Conservation (phyloP, 23 red algal genomes). For the Pyropia yezoensis region DNA sequence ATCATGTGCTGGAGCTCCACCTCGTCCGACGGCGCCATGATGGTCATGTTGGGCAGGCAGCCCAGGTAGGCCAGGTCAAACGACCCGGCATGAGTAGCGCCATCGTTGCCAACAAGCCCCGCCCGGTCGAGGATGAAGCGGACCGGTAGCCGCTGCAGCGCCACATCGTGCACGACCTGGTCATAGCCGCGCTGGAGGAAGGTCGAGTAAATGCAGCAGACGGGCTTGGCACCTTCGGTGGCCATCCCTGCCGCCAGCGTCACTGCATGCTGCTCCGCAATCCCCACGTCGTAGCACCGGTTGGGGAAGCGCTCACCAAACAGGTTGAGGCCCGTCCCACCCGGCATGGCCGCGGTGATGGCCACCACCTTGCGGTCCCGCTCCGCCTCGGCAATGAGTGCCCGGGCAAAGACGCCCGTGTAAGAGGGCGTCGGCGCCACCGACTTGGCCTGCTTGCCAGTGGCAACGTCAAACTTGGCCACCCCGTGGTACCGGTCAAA, state of each 20-base stretch:
- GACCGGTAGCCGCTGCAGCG: conserved; percentile 78
- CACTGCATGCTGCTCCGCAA: conserved; percentile 97
- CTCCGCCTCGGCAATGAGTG: conserved; percentile 77
- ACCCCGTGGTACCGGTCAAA: conserved; percentile 98
- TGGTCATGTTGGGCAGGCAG: conserved; percentile 92
- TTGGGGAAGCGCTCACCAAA: conserved; percentile 85
- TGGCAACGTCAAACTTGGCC: conserved; percentile 67
- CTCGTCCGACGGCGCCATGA: conserved; percentile 95
- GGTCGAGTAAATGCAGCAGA: conserved; percentile 98
- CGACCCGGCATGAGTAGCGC: conserved; percentile 83
- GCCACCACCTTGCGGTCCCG: conserved; percentile 86
- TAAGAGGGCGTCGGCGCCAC: conserved; percentile 61
- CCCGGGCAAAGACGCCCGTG: conserved; percentile 84
- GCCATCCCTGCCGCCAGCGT: conserved; percentile 92
- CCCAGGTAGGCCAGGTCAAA: conserved; percentile 96
- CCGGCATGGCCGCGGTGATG: conserved; percentile 98
- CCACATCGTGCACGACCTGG: conserved; percentile 91
- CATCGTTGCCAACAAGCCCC: conserved; percentile 93
- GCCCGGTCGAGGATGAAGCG: conserved; percentile 96
- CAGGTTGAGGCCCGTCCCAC: conserved; percentile 84
- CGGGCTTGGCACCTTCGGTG: conserved; percentile 87
- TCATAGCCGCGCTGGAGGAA: conserved; percentile 96
- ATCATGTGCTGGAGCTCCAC: conserved; percentile 96
- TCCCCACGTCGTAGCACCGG: conserved; percentile 93
- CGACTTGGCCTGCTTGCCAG: conserved; percentile 71